Evolutionary conservation across 2,329 filamentous ascomycete genomes (phyloP), one percentile per base, ranked within the genome.

Genomic region (Exophiala bonariae): DNA sequence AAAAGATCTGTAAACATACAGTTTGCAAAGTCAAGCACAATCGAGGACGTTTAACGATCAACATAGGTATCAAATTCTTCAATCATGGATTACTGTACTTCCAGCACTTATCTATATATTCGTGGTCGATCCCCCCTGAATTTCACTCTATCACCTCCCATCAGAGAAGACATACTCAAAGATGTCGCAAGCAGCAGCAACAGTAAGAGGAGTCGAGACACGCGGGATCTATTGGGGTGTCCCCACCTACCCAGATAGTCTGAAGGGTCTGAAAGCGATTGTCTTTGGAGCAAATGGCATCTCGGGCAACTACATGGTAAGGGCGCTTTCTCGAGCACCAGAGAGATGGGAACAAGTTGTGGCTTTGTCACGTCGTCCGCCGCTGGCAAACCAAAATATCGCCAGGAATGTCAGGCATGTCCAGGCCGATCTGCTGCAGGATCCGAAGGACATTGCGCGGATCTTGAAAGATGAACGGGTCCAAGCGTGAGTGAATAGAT

Each of bases 211-310:
- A 26, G 32, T 34, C 7, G 32, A 34, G 17, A 34, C 6, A 14
- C 13, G 32, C 13, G 72, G 70, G 49, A 77, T 78, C 49, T 77
- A 69, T 56, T 70, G 73, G 56, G 73, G 69, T 44, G 65, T 79
- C 0, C 74, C 75, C 1, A 66, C 68, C 5, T 76, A 70, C 49
- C 18, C 37, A 10, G 5, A 26, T 2, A 61, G 68, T 11, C 54
- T 65, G 3, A 60, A 69, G 50, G 66, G 63, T 18, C 65, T 76
- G 14, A 76, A 71, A 0, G 76, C 75, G 2, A 70, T 79, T 34
- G 66, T 79, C 28, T 76, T 73, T 0, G 76, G 76, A 6, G 72
- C 74, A 35, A 79, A 77, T 64, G 77, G 75, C 4, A 74, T 79
- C 19, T 76, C 73, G 0, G 76, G 76, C 1, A 66, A 72, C 49